phyloP scores from a whole-genome alignment of 2,329 filamentous ascomycete genomes.

The Sporothrix curviconia region DNA sequence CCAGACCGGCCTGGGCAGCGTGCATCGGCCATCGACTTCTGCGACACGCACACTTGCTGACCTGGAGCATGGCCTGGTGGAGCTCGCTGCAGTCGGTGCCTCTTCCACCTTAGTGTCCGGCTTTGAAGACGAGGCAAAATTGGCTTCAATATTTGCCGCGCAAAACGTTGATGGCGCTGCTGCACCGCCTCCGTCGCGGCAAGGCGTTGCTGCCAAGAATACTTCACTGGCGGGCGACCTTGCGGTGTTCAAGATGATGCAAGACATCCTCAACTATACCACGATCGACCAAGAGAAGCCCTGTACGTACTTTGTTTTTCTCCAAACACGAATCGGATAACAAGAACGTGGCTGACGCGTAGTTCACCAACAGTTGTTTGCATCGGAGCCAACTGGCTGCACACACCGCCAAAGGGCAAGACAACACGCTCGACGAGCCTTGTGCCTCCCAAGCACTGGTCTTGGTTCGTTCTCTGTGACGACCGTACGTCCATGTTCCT shows the following conservation, averaged over 20 bases:
- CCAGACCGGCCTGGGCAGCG: too few relatives aligned
- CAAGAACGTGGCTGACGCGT: too few relatives aligned
- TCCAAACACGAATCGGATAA: too few relatives aligned
- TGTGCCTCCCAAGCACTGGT: slow-evolving; percentile 49
- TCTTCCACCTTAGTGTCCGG: neutral
- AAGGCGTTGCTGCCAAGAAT: too few relatives aligned
- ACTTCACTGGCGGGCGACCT: too few relatives aligned
- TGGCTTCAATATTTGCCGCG: neutral
- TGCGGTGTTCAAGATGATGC: slow-evolving; percentile 47
- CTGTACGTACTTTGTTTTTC: slow-evolving; percentile 41
- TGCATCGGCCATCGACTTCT: too few relatives aligned
- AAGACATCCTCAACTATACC: slow-evolving; percentile 70
- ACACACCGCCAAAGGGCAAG: slow-evolving; percentile 25
- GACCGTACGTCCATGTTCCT: slow-evolving; percentile 42
- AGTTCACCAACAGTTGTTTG: slow-evolving; percentile 56
- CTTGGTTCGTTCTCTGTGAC: slow-evolving; percentile 63
- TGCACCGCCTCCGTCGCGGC: too few relatives aligned
- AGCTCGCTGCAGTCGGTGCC: too few relatives aligned
- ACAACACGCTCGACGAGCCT: slow-evolving; percentile 28
- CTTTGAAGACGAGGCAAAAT: neutral
- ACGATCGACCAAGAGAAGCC: slow-evolving; percentile 62
- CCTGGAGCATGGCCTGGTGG: slow-evolving; percentile 6
- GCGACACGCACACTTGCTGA: neutral
- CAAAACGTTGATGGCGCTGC: too few relatives aligned
- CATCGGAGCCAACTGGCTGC: slow-evolving; percentile 63